Conservation (phyloP, 1,284 basidiomycete species). For the Trichosporon asahii region DNA sequence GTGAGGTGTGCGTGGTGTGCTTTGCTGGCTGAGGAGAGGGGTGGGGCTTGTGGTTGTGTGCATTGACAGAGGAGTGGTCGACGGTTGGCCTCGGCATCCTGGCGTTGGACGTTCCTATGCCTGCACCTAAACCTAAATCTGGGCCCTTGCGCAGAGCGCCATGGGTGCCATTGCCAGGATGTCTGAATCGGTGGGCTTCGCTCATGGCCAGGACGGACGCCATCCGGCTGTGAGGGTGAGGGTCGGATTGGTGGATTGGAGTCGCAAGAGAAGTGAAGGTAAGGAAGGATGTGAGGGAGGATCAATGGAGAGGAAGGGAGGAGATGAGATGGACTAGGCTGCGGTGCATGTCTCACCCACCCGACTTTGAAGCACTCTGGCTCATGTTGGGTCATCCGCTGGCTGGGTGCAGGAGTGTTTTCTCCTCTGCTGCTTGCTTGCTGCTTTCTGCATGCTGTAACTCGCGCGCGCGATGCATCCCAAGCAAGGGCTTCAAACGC, state of each 20-base stretch:
- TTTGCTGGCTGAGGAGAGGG: neutral
- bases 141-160: neutral
- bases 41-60: neutral
- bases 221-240: neutral
- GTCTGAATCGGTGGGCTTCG: neutral
- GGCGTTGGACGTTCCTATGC: neutral
- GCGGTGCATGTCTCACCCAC: neutral
- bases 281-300: too few species aligned
- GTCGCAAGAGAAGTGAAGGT: neutral
- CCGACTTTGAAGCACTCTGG: neutral
- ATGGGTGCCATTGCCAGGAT: too few species aligned
- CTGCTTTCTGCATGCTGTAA: too few species aligned
- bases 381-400: neutral
- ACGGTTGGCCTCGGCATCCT: neutral
- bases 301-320: neutral
- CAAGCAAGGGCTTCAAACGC: too few species aligned
- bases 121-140: constrained; percentile 1
- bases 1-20: neutral
- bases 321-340: neutral
- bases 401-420: neutral
- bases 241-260: neutral
- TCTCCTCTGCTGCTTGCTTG: too few species aligned
- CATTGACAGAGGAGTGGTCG: neutral
- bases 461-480: too few species aligned
- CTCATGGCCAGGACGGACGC: neutral